These are phyloP conservation scores for Metarhizium humberi DNA, from an alignment of 2,329 filamentous ascomycete species.

Conservation along the genomic window DNA sequence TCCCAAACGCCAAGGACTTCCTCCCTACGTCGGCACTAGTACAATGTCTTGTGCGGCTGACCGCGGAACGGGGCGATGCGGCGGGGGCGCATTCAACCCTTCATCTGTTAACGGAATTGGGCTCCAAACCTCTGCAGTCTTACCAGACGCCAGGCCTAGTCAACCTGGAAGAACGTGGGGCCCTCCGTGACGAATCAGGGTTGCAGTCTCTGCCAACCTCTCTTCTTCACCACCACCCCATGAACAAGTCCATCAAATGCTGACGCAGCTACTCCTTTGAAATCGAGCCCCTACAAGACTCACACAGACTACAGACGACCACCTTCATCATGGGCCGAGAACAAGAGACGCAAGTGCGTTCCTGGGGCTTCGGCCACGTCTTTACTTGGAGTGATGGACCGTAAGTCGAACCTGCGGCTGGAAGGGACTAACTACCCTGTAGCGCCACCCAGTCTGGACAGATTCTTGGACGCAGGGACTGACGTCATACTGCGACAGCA, in stretches of 20 bases:
- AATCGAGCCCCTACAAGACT: background rate
- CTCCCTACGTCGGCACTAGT: background rate
- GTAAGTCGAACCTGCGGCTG: slow-evolving; percentile 36
- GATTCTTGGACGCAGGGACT: background rate
- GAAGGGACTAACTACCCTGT: background rate
- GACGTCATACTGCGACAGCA: slow-evolving; percentile 29
- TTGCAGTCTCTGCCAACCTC: background rate
- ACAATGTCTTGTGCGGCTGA: background rate
- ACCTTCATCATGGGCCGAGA: slow-evolving; percentile 16
- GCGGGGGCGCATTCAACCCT: background rate
- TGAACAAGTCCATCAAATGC: background rate
- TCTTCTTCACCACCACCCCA: background rate
- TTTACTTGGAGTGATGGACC: slow-evolving; percentile 65
- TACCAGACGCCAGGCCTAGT: no score
- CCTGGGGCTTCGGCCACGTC: slow-evolving; percentile 60
- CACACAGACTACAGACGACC: background rate
- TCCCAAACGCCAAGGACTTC: background rate
- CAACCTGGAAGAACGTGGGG: no score
- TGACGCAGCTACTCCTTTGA: background rate
- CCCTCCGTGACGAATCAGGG: background rate
- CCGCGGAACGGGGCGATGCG: background rate
- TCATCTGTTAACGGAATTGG: background rate
- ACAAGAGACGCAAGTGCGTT: slow-evolving; percentile 50
- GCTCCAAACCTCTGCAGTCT: background rate
- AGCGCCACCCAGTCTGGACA: no score